Percentiles rank a stretch among this genome's conserved stretches.
These are phyloP conservation scores for Hypoxylon lienhwacheense DNA, from an alignment of 495 filamentous ascomycete genomes.

Conservation along the genomic window DNA sequence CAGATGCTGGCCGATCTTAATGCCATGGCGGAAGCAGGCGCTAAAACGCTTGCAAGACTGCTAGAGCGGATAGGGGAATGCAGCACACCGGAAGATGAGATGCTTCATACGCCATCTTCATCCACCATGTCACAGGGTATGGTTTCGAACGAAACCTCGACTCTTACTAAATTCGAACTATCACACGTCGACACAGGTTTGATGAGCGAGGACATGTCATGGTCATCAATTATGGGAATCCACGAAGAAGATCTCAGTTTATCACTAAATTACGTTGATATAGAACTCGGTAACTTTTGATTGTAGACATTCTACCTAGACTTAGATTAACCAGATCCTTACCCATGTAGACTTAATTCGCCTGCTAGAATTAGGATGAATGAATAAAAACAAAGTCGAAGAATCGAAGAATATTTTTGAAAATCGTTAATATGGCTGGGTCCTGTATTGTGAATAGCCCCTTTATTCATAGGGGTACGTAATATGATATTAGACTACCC, in stretches of 20 bases:
- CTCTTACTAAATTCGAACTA: neutral
- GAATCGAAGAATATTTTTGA: too few relatives aligned
- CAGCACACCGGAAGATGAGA: neutral
- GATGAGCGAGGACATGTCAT: neutral
- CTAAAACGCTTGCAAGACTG: neutral
- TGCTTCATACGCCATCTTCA: neutral
- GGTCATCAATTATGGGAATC: constrained; percentile 1
- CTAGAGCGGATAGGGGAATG: constrained; percentile 1
- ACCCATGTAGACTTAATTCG: too few relatives aligned
- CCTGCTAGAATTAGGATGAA: too few relatives aligned
- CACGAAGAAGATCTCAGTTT: neutral
- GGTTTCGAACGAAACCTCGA: neutral
- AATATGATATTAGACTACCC: too few relatives aligned
- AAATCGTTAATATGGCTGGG: too few relatives aligned
- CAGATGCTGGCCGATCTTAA: constrained; percentile 2
- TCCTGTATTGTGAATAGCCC: too few relatives aligned
- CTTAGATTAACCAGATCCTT: neutral
- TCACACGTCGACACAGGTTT: neutral
- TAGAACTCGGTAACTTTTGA: neutral
- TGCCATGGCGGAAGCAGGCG: constrained; percentile 1
- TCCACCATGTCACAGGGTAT: neutral
- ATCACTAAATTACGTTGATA: constrained; percentile 1
- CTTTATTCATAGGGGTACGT: too few relatives aligned
- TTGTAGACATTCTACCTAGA: neutral
- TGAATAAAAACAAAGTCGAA: too few relatives aligned